phyloP scores from a whole-genome alignment of 148 eudicot species.

The Bassia scoparia region DNA sequence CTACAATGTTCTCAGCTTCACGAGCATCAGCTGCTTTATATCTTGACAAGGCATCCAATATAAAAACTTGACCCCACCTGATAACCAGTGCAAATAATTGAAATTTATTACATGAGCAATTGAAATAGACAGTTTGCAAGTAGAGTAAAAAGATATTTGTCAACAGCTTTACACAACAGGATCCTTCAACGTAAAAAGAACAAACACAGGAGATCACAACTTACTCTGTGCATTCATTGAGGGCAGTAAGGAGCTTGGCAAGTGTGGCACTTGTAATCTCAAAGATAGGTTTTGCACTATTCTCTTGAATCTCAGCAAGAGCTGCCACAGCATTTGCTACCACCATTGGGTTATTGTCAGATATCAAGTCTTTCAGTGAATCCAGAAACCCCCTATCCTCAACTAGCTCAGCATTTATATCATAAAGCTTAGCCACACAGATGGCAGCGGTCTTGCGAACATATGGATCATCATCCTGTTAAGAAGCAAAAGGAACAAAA shows the following conservation, averaged over 20 bases:
- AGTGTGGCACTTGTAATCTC: conserved; percentile 90
- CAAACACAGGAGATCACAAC: conserved; percentile 29
- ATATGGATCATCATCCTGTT: conserved; percentile 98
- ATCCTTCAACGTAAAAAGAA: not conserved
- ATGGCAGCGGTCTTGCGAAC: conserved; percentile 99
- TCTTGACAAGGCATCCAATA: conserved; percentile 91
- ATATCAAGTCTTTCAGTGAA: conserved; percentile 92
- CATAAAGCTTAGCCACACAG: conserved; percentile 97
- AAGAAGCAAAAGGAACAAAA: conserved; percentile 11
- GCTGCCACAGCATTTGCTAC: conserved; percentile 99
- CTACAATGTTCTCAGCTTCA: conserved; percentile 98
- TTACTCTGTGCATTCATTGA: conserved; percentile 98
- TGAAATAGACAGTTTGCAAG: not conserved
- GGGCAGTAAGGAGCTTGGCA: conserved; percentile 90
- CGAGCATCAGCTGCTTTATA: conserved; percentile 96
- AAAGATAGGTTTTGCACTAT: conserved; percentile 72
- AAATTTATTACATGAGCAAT: not conserved
- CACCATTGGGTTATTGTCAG: conserved; percentile 99
- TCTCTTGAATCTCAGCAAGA: conserved; percentile 96
- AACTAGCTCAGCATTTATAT: conserved; percentile 97
- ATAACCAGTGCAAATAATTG: conserved; percentile 7
- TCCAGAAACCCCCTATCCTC: conserved; percentile 98
- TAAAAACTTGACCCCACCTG: conserved; percentile 99
- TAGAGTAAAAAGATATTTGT: no score
- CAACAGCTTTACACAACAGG: not conserved